Percentiles rank a stretch among this genome's conserved stretches.
Evolutionary conservation across 139 green algal species (phyloP).

Genomic region (Edaphochlamys debaryana): DNA sequence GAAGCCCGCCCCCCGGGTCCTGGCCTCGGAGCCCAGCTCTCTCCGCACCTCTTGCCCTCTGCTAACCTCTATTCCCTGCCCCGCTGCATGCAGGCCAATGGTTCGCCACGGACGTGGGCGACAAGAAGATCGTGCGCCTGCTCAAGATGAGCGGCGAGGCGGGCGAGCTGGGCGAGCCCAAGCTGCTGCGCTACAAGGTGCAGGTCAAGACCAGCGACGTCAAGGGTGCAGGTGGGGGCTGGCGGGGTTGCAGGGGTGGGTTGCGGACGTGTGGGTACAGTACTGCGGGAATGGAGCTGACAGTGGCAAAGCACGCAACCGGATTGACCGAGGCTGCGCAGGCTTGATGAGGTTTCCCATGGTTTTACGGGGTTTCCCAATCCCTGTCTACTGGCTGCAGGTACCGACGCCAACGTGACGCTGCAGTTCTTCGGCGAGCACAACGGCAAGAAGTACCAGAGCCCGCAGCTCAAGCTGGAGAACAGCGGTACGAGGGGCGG

Average conservation of each 20-base stretch:
- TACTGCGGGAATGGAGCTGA: no score
- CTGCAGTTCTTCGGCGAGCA: constrained; percentile 52
- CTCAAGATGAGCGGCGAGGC: constrained; percentile 4
- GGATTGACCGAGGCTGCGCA: no score
- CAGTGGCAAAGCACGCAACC: no score
- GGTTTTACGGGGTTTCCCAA: no score
- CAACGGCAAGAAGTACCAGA: constrained; percentile 38
- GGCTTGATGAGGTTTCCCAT: no score
- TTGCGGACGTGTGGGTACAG: no score
- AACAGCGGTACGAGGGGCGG: constrained; percentile 1
- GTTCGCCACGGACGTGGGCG: constrained; percentile 52
- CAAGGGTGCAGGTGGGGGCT: constrained; percentile 38
- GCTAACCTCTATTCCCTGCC: no score
- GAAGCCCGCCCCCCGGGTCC: no score
- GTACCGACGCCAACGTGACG: constrained; percentile 59
- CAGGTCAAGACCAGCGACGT: constrained; percentile 53
- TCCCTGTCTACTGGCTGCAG: no score
- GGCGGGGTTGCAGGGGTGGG: no score
- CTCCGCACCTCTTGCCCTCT: no score
- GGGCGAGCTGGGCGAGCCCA: constrained; percentile 3
- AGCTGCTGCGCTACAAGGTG: constrained; percentile 49
- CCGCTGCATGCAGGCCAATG: constrained; percentile 38
- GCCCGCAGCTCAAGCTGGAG: constrained; percentile 16
- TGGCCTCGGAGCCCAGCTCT: no score
- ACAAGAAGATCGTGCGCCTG: constrained; percentile 48